Evolutionary conservation across 495 filamentous ascomycete genomes (phyloP), one percentile per base, ranked within the genome.

Genomic region (Cetradonia linearis): DNA sequence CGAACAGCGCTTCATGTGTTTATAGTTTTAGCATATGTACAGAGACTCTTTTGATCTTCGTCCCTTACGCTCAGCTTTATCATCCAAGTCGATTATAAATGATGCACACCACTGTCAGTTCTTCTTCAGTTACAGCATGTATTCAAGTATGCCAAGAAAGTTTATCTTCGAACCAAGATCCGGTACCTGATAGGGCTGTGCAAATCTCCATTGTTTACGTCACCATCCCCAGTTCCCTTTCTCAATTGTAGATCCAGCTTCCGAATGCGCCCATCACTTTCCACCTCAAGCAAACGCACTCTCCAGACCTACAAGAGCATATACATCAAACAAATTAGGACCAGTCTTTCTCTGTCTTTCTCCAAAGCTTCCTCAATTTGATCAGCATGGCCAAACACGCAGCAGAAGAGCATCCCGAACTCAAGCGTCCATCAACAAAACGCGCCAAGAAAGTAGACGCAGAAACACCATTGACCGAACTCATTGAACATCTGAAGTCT

Each of bases 381-480:
- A n/a, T n/a, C 27, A 55, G 16, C 0, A 69, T 69, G 67, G 58
- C 60, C 3, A 69, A 69, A 48, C 67, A 67, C 38, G 49, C 58
- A 59, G 34, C 65, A 55, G 63, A 65, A 59, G 62, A 63, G 16
- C 61, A 70, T 53, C 69, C 68, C 27, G 69, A 68, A 36, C 64
- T 75, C 42, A 71, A 66, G 49, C 73, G 71, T 55, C 74, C 74
- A 0, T 66, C 66, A 2, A 74, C 74, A 1, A 76, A 76, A 67
- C 70, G 74, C 30, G 74, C 73, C 16, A 77, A 75, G 62, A 54
- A 77, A 61, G 62, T 75, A 36, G 74, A 76, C 55, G 61, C 50
- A 3, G 61, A 76, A 25, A 65, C 65, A 0, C 73, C 74, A 0
- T 71, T 64, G 48, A 60, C 64, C 46, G 27, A 63, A 20, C 65